Evolutionary conservation across 179 eudicot genomes (phyloP), one percentile per base, ranked within the genome.

Genomic region (Pouteria campechiana): DNA sequence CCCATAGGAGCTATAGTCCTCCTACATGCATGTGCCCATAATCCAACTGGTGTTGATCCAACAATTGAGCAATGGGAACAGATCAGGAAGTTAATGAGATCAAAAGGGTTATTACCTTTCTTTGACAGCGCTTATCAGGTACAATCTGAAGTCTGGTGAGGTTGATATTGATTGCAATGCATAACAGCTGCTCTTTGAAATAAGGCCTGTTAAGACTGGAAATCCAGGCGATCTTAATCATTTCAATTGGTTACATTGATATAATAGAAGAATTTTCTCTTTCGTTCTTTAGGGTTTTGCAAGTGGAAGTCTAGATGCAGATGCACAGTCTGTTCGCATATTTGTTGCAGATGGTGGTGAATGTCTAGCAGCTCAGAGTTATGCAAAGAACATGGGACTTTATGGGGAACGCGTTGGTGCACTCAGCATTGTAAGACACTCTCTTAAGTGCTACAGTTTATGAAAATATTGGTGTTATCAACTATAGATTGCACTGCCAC

Each of bases 91-190:
- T 55, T 90, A 61, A 72, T 90, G 44, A 76, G 98, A 63, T 81
- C 93, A 9, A 79, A 73, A 74, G 61, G 64, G 22, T 35, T 90
- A 52, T 41, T 90, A 44, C 98, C 97, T 29, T 90, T 85, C 75
- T 90, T 89, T 60, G 95, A 86, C 41, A 90, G 98, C 69, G 98
- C 98, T 43, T 90, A 90, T 67, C 98, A 90, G 95, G 98, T 82
- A 48, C n/a, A n/a, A n/a, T n/a, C n/a, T n/a, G n/a, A n/a, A n/a
- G n/a, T n/a, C n/a, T n/a, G n/a, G n/a, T n/a, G n/a, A n/a, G n/a
- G n/a, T n/a, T n/a, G n/a, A n/a, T n/a, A n/a, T n/a, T n/a, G n/a
- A n/a, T n/a, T n/a, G n/a, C n/a, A n/a, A n/a, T n/a, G n/a, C n/a
- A n/a, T n/a, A n/a, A n/a, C n/a, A n/a, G n/a, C n/a, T n/a, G n/a